A percentile compares a stretch with the other conserved stretches of the same genome.
phyloP scores from a whole-genome alignment of 2,329 filamentous ascomycete species.

The Coniochaeta ligniaria region DNA sequence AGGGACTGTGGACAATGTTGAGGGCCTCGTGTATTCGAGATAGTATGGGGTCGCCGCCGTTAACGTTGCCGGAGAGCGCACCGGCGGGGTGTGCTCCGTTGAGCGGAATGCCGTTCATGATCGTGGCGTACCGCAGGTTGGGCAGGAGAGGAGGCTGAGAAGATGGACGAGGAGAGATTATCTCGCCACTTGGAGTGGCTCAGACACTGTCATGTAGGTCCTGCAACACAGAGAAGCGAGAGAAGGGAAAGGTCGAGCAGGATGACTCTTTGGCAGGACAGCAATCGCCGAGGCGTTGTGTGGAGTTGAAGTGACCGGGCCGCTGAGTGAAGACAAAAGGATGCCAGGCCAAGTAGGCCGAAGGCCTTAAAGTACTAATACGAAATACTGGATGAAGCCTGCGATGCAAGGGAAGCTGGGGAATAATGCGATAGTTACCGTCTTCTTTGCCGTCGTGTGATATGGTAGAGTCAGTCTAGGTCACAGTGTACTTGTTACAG shows the following conservation, averaged over 20 bases:
- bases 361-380: background rate
- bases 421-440: background rate
- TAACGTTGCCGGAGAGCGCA: background rate
- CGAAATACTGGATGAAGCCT: background rate
- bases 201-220: background rate
- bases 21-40: slow-evolving; percentile 75
- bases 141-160: background rate
- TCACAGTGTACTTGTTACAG: background rate
- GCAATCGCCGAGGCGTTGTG: background rate
- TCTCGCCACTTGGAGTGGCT: slow-evolving; percentile 1
- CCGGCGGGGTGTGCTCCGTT: background rate
- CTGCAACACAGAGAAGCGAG: background rate
- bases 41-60: slow-evolving; percentile 30
- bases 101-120: background rate
- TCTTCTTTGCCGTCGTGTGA: background rate
- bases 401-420: background rate
- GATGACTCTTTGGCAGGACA: background rate
- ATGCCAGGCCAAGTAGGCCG: background rate
- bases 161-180: background rate
- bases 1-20: slow-evolving; percentile 76
- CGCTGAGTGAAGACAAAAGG: background rate
- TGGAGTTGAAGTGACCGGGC: background rate
- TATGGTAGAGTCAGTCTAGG: background rate
- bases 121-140: background rate
- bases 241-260: background rate